A percentile compares a stretch with the other conserved stretches of the same genome.
These are phyloP conservation scores for Trametes gibbosa DNA, from an alignment of 768 basidiomycete genomes.

Conservation along the genomic window DNA sequence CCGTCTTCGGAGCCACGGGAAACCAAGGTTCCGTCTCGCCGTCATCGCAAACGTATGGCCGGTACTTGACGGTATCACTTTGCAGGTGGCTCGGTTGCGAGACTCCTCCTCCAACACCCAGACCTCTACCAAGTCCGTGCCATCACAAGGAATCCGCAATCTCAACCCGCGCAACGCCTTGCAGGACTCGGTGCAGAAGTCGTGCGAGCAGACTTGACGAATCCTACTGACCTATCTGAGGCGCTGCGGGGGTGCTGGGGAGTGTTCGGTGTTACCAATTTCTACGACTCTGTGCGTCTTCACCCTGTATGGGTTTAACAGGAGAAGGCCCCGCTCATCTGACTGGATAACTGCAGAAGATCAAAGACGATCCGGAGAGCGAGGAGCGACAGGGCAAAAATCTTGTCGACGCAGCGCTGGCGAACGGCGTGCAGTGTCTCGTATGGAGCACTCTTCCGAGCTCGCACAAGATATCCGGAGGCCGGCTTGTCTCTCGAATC, in stretches of 20 bases:
- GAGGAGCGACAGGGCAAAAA: constrained; percentile 23
- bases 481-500: constrained; percentile 19
- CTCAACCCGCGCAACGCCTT: constrained; percentile 10
- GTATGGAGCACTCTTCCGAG: constrained; percentile 24
- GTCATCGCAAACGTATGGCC: not conserved
- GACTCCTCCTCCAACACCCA: constrained; percentile 13
- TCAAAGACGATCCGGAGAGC: constrained; percentile 21
- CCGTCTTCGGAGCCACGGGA: constrained; percentile 20
- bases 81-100: constrained; percentile 21
- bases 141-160: constrained; percentile 15
- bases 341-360: constrained; percentile 8
- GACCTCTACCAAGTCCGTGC: constrained; percentile 18
- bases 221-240: constrained; percentile 7
- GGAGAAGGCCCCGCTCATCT: not conserved
- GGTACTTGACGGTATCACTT: not conserved
- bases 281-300: constrained; percentile 18
- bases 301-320: not conserved
- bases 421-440: constrained; percentile 17
- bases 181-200: constrained; percentile 15
- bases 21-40: constrained; percentile 15
- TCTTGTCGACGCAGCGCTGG: constrained; percentile 18
- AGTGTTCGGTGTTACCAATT: constrained; percentile 22
- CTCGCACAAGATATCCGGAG: constrained; percentile 19
- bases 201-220: constrained; percentile 18
- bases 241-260: constrained; percentile 22